Base-by-base conservation (phyloP, 192 early-diverging fungal genomes). In the Phlyctochytrium planicorne region DNA sequence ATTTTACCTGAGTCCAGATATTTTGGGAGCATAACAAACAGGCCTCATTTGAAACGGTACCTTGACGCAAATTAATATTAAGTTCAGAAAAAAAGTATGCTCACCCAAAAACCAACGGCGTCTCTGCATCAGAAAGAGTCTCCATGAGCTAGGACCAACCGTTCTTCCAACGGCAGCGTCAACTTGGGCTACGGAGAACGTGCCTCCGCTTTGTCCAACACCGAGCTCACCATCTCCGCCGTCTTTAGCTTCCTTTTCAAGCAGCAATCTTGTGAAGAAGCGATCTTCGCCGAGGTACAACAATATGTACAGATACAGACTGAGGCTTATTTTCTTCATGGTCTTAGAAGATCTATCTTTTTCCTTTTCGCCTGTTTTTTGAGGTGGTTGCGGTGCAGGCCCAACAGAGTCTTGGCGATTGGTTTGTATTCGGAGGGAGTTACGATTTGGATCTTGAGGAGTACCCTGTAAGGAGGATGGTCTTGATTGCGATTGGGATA, bases 251-350 rank as follows among this genome's bases (percentile, higher is more conserved):
- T 23, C 31, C 33, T 69, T 55, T 59, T 80, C 70, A 53, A 82
- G 79, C 14, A 82, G 63, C 40, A 82, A 56, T 47, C 82, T 80
- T 40, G 81, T 82, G 59, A 82, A 62, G 61, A 80, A 82, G 1
- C 81, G 70, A 53, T 82, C 81, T 57, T 82, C 81, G 23, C 81
- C 81, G 30, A 82, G 34, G 33, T 83, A 68, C 50, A 65, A 76
- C 20, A 80, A 57, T 12, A 62, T 62, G 59, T 75, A 82, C 53
- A 82, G 78, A n/a, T n/a, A n/a, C n/a, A n/a, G n/a, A n/a, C n/a
- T n/a, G n/a, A n/a, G n/a, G n/a, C n/a, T n/a, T n/a, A n/a, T n/a
- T n/a, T n/a, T n/a, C n/a, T n/a, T n/a, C n/a, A n/a, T n/a, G n/a
- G n/a, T n/a, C n/a, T n/a, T n/a, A n/a, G n/a, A n/a, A n/a, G n/a